phyloP scores from a whole-genome alignment of 73 alveolate species.

The Tetrahymena elliotti region DNA sequence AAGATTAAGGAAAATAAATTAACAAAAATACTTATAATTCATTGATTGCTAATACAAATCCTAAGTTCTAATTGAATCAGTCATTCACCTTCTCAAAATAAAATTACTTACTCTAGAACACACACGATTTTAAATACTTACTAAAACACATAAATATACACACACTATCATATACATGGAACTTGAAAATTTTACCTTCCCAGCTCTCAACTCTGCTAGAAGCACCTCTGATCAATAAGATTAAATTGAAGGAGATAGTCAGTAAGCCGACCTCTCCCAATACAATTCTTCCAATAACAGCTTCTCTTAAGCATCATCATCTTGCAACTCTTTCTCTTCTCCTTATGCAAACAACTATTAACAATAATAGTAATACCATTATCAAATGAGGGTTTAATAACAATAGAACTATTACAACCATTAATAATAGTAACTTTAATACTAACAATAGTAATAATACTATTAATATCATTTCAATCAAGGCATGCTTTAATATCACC shows the following conservation, averaged over 20 bases:
- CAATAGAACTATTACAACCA: background rate
- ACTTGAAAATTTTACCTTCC: background rate
- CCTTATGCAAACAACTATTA: background rate
- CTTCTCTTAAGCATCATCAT: background rate
- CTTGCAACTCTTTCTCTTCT: background rate
- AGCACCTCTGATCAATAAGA: background rate
- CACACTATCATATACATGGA: background rate
- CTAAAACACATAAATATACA: background rate
- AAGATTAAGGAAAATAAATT: background rate
- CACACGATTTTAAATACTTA: background rate
- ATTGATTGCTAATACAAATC: too few species aligned
- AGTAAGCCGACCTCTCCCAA: background rate
- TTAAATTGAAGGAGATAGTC: background rate
- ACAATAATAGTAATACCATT: background rate
- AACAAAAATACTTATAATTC: background rate
- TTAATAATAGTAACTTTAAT: background rate
- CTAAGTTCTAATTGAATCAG: background rate
- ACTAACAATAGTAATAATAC: background rate
- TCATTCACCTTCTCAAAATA: background rate
- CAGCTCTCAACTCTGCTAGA: background rate
- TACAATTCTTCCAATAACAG: background rate
- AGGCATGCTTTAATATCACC: background rate
- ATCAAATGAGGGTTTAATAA: background rate
- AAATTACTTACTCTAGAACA: background rate
- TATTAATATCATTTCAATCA: background rate